Conservation (phyloP, 2,329 filamentous ascomycete species). For the Clonostachys rosea region DNA sequence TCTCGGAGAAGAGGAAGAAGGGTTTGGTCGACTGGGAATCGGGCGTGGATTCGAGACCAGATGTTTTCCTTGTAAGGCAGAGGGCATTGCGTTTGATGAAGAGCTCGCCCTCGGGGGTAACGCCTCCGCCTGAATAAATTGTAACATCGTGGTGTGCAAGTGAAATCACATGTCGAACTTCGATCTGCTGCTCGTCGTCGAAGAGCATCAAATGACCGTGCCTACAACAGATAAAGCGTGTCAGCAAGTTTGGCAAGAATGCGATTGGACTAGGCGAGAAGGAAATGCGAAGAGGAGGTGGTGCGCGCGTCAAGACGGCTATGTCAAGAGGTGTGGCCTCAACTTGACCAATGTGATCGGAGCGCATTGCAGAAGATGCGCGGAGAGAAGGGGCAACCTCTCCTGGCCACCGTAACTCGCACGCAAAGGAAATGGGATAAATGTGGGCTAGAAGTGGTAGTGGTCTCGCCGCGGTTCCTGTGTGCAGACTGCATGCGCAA, state of each 20-base stretch:
- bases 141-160: conserved; percentile 82
- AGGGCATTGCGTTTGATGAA: conserved; percentile 95
- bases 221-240: conserved; percentile 35
- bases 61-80: conserved; percentile 64
- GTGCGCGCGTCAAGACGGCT: not conserved
- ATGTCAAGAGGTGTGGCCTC: not conserved
- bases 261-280: too few species aligned
- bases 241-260: not conserved
- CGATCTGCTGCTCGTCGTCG: conserved; percentile 89
- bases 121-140: conserved; percentile 74
- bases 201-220: conserved; percentile 97
- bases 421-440: too few species aligned
- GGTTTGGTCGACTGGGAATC: conserved; percentile 65
- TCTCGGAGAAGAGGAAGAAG: conserved; percentile 92
- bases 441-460: too few species aligned
- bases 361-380: too few species aligned
- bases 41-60: conserved; percentile 47
- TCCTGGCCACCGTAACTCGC: too few species aligned
- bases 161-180: conserved; percentile 94
- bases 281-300: not conserved
- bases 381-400: too few species aligned
- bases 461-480: too few species aligned
- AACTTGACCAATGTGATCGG: too few species aligned
- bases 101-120: conserved; percentile 84
- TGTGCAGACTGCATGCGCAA: not conserved